Evolutionary conservation across 805 yeast genomes (phyloP).

Genomic region (Pichia occidentalis): DNA sequence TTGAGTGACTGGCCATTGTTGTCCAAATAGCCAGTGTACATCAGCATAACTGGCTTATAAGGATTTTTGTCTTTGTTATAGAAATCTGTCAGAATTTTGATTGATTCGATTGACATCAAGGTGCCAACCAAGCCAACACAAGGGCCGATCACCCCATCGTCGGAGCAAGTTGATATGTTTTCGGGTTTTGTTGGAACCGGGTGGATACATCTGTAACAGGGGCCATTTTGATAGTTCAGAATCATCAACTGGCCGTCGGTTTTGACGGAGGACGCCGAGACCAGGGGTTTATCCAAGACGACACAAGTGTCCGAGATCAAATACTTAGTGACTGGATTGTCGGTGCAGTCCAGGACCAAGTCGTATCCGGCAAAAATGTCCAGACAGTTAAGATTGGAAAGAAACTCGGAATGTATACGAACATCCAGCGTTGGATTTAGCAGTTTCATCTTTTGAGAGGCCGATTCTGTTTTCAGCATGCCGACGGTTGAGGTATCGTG

Average conservation of each 20-base stretch:
- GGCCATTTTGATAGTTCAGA: slow-evolving; percentile 68
- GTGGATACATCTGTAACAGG: slow-evolving; percentile 91
- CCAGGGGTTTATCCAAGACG: slow-evolving; percentile 56
- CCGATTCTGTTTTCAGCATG: slow-evolving; percentile 70
- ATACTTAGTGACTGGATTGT: slow-evolving; percentile 82
- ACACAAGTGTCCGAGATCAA: slow-evolving; percentile 82
- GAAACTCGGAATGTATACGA: slow-evolving; percentile 43
- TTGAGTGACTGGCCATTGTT: slow-evolving; percentile 49
- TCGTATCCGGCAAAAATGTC: slow-evolving; percentile 61
- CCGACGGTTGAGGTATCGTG: slow-evolving; percentile 69
- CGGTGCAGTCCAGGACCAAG: slow-evolving; percentile 86
- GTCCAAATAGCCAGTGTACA: slow-evolving; percentile 58
- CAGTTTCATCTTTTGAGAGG: slow-evolving; percentile 42
- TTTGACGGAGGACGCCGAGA: slow-evolving; percentile 88
- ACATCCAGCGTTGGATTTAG: slow-evolving; percentile 67
- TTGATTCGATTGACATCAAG: slow-evolving; percentile 81
- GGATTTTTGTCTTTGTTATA: slow-evolving; percentile 42
- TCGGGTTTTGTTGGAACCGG: slow-evolving; percentile 87
- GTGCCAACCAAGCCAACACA: slow-evolving; percentile 91
- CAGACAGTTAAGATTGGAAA: slow-evolving; percentile 54
- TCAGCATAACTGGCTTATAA: slow-evolving; percentile 62
- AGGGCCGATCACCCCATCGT: slow-evolving; percentile 93
- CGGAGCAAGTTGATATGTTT: slow-evolving; percentile 77
- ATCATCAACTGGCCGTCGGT: slow-evolving; percentile 87
- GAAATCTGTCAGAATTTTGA: slow-evolving; percentile 59